Base-by-base conservation (phyloP, 2,329 filamentous ascomycete species). In the Trichoderma sp. region DNA sequence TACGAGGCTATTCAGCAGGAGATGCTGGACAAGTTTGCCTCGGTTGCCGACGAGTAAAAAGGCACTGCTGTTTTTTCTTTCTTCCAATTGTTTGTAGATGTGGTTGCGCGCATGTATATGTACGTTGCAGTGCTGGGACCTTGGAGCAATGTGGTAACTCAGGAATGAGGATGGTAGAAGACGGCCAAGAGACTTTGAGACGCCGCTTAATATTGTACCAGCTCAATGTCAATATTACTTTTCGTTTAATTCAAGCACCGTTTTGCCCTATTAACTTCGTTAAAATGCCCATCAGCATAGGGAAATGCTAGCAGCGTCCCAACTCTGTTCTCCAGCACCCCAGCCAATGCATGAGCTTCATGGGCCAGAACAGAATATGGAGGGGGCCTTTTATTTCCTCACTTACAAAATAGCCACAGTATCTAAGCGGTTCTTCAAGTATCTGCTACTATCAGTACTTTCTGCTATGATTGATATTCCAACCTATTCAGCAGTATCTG, bases 21-120 rank as follows among this genome's bases (percentile, higher is more conserved):
- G 81, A 96, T 99, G 95, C 92, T 93, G 80, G 97, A 99, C 87
- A 98, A 98, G 88, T 99, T 99, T 87, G 97, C 97, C 67, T 93
- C 95, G 53, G 96, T 99, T 76, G 91, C 94, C 84, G 97, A 99
- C 85, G 96, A 98, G 90, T 99, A 95, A 85, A 38, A 85, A 35
- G 31, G 59, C 27, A 45, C 29, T 12, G 6, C 21, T 7, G 7
- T 56, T 29, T 64, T 45, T 59, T n/a, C 4, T 45, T 33, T 24
- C 41, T 60, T 29, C 16, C 56, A 27, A 75, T 31, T 71, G 41
- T 64, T 77, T 77, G 72, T 72, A 75, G 77, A 78, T 72, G 77
- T 41, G 63, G 45, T 67, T 24, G 50, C 45, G 59, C 65, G 41
- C 59, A 41, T 76, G 66, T 59, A 74, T 68, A 66, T 76, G 64